phyloP scores from a whole-genome alignment of 441 rosid genomes.

The Theobroma grandiflorum region DNA sequence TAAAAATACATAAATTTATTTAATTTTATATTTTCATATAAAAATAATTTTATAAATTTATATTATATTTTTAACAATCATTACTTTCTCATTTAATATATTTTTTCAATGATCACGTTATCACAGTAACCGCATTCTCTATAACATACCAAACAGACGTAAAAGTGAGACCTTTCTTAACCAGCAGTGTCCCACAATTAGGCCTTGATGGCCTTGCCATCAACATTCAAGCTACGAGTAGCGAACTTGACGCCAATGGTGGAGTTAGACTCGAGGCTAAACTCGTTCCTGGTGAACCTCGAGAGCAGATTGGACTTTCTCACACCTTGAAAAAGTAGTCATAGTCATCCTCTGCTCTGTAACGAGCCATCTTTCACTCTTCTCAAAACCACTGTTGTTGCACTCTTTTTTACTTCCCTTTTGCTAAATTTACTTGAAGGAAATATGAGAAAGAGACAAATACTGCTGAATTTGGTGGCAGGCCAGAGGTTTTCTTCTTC shows the following conservation, averaged over 20 bases:
- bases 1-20: no score
- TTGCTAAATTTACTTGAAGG: no score
- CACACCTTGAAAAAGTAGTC: constrained; percentile 82
- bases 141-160: no score
- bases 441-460: no score
- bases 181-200: constrained; percentile 98
- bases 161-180: constrained; percentile 74
- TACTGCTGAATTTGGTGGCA: neutral
- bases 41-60: no score
- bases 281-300: constrained; percentile 73
- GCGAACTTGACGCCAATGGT: constrained; percentile 81
- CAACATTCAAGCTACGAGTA: constrained; percentile 71
- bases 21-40: no score
- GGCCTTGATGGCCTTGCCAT: constrained; percentile 76
- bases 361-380: constrained; percentile 64
- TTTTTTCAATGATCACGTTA: no score
- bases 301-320: constrained; percentile 78
- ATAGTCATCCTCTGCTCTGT: constrained; percentile 84
- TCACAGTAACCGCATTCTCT: no score
- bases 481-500: neutral
- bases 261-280: constrained; percentile 75
- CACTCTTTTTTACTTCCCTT: neutral
- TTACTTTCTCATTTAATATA: no score
- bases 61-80: no score
- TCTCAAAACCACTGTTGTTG: neutral